phyloP scores from a whole-genome alignment of 176 grass and related monocot species.

The Oryza rufipogon region DNA sequence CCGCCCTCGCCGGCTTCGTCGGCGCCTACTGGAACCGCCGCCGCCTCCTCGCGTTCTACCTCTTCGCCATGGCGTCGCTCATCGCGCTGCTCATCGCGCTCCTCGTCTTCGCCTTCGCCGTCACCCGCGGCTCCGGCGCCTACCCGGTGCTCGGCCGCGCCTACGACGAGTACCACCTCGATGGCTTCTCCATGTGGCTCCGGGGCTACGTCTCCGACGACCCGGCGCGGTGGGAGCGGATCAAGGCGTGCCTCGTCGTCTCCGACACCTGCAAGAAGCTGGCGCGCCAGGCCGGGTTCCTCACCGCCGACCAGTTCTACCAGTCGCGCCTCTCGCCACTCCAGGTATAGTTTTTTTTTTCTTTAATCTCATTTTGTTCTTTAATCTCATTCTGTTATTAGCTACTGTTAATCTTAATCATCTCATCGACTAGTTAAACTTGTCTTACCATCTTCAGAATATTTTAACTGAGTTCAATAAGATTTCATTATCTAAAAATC shows the following conservation, averaged over 20 bases:
- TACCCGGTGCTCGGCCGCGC: slow-evolving; percentile 63
- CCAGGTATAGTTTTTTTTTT: slow-evolving; percentile 45
- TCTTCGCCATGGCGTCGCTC: slow-evolving; percentile 83
- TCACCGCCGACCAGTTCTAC: slow-evolving; percentile 68
- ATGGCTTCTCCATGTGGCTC: slow-evolving; percentile 84
- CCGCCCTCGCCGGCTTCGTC: slow-evolving; percentile 80
- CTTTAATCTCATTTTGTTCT: background rate
- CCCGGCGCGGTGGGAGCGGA: slow-evolving; percentile 53
- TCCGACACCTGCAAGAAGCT: slow-evolving; percentile 83
- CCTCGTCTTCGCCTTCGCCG: slow-evolving; percentile 83
- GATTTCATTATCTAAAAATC: too few relatives aligned
- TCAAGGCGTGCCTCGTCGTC: slow-evolving; percentile 66
- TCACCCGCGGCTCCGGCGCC: slow-evolving; percentile 57
- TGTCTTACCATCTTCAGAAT: background rate
- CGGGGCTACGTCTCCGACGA: slow-evolving; percentile 68
- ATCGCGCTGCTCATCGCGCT: slow-evolving; percentile 72
- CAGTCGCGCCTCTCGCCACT: slow-evolving; percentile 68
- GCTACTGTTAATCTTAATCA: too few relatives aligned
- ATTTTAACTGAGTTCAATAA: too few relatives aligned
- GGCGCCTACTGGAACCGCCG: slow-evolving; percentile 87
- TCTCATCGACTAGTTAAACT: background rate
- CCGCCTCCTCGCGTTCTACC: slow-evolving; percentile 87
- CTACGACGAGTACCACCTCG: slow-evolving; percentile 83
- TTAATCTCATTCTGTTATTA: background rate
- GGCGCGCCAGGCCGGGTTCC: slow-evolving; percentile 23